phyloP scores from a whole-genome alignment of 2,329 filamentous ascomycete species.

The Stachybotrys echinatus region DNA sequence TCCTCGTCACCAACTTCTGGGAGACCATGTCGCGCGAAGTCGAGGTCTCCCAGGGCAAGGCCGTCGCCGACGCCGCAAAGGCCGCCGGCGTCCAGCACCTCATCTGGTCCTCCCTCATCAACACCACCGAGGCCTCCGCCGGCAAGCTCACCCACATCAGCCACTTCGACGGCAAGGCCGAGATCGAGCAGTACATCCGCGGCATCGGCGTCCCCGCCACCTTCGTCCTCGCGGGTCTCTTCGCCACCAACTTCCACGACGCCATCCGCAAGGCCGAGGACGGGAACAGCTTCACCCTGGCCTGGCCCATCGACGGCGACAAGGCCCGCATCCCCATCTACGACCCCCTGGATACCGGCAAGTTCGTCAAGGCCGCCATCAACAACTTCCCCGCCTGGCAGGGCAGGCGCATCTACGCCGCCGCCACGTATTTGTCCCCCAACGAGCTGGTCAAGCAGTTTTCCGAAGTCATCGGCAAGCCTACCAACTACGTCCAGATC shows the following conservation, averaged over 20 bases:
- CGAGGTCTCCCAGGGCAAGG: constrained; percentile 37
- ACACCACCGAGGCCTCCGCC: constrained; percentile 28
- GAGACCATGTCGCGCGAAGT: constrained; percentile 24
- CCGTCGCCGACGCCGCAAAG: constrained; percentile 39
- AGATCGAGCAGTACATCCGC: constrained; percentile 52
- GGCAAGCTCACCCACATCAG: constrained; percentile 31
- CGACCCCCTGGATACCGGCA: constrained; percentile 32
- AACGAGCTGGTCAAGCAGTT: constrained; percentile 26
- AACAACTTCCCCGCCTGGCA: constrained; percentile 16
- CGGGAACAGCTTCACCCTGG: constrained; percentile 17
- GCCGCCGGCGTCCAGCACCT: constrained; percentile 37
- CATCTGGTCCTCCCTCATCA: constrained; percentile 39
- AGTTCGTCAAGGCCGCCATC: constrained; percentile 28
- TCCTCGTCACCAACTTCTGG: constrained; percentile 34
- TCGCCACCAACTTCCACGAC: constrained; percentile 44
- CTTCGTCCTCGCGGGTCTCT: constrained; percentile 47
- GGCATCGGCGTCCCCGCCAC: constrained; percentile 39
- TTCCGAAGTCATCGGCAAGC: constrained; percentile 26
- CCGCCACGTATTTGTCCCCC: constrained; percentile 29
- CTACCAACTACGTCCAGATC: constrained; percentile 21
- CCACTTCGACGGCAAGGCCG: constrained; percentile 53
- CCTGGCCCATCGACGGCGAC: constrained; percentile 21
- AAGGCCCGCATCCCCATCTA: constrained; percentile 31
- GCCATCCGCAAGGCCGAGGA: constrained; percentile 22
- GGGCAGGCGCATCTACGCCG: constrained; percentile 29